Percentiles rank a stretch among this genome's conserved stretches.
phyloP scores from a whole-genome alignment of 345 rosid species.

The Syzygium aqueum region DNA sequence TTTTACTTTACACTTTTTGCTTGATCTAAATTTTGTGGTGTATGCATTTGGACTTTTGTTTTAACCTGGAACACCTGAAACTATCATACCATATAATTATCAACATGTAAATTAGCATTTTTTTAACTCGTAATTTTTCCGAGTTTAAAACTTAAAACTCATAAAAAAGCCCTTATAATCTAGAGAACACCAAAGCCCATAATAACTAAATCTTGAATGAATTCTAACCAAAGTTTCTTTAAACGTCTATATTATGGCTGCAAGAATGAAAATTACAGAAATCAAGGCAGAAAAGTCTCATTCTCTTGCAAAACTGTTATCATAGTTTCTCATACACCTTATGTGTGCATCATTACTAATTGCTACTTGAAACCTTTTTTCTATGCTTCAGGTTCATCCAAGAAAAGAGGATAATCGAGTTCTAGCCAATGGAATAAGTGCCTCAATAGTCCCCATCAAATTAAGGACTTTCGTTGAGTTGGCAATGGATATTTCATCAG shows the following conservation, averaged over 20 bases:
- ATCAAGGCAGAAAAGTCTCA: background rate
- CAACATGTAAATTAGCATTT: background rate
- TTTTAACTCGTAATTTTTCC: background rate
- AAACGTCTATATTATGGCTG: too few species aligned
- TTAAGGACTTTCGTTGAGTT: conserved; percentile 62
- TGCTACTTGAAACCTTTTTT: background rate
- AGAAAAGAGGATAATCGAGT: conserved; percentile 28
- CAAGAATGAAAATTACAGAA: background rate
- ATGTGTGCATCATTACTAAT: background rate
- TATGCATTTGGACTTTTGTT: background rate
- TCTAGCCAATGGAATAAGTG: conserved; percentile 8
- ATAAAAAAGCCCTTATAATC: background rate
- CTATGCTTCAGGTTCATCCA: conserved; percentile 43
- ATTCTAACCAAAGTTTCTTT: background rate
- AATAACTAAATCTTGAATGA: background rate
- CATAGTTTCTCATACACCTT: background rate
- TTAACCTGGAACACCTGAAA: background rate
- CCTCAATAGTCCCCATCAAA: conserved; percentile 38
- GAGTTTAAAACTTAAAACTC: background rate
- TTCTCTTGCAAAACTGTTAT: background rate
- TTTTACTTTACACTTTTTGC: background rate
- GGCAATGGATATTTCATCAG: conserved; percentile 96
- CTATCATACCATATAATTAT: background rate
- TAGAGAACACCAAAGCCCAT: background rate
- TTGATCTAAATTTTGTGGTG: background rate